Evolutionary conservation across 495 filamentous ascomycete species (phyloP).

Genomic region (Xylaria longipes): DNA sequence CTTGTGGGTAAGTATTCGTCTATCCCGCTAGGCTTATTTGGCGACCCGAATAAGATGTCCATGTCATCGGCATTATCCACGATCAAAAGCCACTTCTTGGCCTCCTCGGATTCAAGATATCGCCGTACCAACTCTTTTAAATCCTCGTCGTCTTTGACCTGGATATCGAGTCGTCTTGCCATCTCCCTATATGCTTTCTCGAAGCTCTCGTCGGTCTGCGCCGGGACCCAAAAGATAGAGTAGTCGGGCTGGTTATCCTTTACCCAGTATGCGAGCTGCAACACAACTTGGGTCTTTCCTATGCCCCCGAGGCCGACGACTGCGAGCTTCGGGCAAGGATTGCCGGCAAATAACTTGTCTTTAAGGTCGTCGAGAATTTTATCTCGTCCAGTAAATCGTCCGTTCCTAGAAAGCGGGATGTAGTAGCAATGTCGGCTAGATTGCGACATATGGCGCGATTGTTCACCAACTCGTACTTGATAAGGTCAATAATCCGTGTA

Average conservation of each 20-base stretch:
- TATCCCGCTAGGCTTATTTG: constrained; percentile 26
- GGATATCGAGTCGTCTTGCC: constrained; percentile 36
- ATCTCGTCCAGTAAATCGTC: constrained; percentile 41
- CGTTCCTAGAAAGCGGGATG: constrained; percentile 38
- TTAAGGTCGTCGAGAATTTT: constrained; percentile 35
- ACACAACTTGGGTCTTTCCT: constrained; percentile 58
- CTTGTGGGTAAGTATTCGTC: constrained; percentile 41
- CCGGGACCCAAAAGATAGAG: constrained; percentile 59
- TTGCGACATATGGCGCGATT: neutral
- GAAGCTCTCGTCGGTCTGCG: constrained; percentile 46
- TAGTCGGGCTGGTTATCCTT: constrained; percentile 43
- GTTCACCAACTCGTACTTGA: neutral
- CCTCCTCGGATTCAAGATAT: constrained; percentile 26
- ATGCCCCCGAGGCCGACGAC: constrained; percentile 52
- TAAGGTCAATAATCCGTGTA: neutral
- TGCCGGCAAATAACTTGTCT: constrained; percentile 26
- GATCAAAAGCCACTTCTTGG: constrained; percentile 42
- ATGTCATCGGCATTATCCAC: constrained; percentile 46
- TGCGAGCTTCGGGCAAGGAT: constrained; percentile 29
- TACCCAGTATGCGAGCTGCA: constrained; percentile 54
- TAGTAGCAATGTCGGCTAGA: neutral
- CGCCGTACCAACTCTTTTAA: constrained; percentile 28
- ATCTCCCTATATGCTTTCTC: constrained; percentile 55
- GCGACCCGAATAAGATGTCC: neutral
- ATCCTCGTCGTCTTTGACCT: constrained; percentile 27